These are phyloP conservation scores for Acanthamoeba culbertsoni DNA, from an alignment of 208 protist species.

Conservation along the genomic window DNA sequence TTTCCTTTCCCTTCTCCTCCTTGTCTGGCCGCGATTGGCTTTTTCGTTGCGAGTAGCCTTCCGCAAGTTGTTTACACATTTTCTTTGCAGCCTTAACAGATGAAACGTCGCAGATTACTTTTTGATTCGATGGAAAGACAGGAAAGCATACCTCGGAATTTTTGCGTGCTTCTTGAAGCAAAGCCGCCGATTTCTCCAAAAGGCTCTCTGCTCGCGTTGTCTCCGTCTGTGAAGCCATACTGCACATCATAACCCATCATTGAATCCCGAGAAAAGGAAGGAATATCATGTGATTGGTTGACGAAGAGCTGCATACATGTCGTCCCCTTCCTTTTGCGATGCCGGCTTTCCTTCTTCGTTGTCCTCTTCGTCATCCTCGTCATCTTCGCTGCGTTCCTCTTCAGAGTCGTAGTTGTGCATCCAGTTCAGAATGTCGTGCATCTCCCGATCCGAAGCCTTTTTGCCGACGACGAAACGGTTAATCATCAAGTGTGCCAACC, in stretches of 20 bases:
- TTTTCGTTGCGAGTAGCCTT: neutral
- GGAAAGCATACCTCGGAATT: neutral
- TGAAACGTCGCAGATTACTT: neutral
- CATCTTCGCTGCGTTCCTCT: slow-evolving; percentile 35
- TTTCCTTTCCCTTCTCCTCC: neutral
- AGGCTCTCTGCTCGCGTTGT: neutral
- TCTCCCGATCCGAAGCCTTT: slow-evolving; percentile 34
- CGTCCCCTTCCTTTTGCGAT: neutral
- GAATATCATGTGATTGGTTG: neutral
- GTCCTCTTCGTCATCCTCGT: slow-evolving; percentile 19
- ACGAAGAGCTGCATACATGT: neutral
- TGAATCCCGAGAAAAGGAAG: neutral
- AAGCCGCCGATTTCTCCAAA: slow-evolving; percentile 2
- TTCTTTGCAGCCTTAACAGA: neutral
- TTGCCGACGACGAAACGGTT: neutral
- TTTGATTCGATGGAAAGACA: neutral
- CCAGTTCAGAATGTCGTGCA: slow-evolving; percentile 48
- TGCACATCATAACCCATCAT: neutral
- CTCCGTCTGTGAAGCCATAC: neutral
- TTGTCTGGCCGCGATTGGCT: neutral
- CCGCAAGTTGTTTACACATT: neutral
- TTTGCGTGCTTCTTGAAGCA: slow-evolving; percentile 9
- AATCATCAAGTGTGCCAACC: neutral
- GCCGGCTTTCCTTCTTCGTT: too few species aligned
- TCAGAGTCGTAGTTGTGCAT: slow-evolving; percentile 43